Conservation (phyloP, 768 basidiomycete genomes). For the Plicaturopsis crispa region DNA sequence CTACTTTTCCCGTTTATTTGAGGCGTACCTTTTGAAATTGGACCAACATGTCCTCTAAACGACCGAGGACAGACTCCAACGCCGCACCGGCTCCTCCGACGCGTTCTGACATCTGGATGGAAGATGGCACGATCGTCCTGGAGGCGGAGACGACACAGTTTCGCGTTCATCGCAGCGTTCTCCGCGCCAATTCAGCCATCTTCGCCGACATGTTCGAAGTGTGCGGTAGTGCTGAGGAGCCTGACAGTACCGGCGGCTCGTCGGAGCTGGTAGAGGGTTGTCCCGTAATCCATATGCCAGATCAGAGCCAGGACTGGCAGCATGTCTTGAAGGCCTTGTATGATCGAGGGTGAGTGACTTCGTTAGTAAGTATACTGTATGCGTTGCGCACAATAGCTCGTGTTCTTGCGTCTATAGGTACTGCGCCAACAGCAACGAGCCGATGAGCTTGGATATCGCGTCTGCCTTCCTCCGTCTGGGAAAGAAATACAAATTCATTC, state of each 20-base stretch:
- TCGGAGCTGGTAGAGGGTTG: conserved; percentile 10
- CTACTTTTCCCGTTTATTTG: too few relatives aligned
- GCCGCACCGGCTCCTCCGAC: too few relatives aligned
- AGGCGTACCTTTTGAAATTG: too few relatives aligned
- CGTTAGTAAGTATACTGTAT: too few relatives aligned
- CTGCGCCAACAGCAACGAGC: too few relatives aligned
- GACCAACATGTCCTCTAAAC: too few relatives aligned
- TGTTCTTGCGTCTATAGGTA: too few relatives aligned
- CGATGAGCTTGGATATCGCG: conserved; percentile 7
- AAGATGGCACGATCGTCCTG: conserved; percentile 24
- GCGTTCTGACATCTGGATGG: conserved; percentile 15
- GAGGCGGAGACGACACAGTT: conserved; percentile 17
- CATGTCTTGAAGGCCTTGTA: conserved; percentile 12
- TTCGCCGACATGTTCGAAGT: conserved; percentile 22
- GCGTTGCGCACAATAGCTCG: too few relatives aligned
- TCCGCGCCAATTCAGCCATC: conserved; percentile 19
- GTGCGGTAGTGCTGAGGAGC: conserved; percentile 1
- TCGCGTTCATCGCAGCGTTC: conserved; percentile 21
- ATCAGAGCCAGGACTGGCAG: conserved; percentile 9
- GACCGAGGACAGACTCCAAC: too few relatives aligned
- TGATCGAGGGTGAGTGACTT: too few relatives aligned
- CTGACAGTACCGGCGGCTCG: background rate
- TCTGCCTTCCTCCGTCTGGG: conserved; percentile 10
- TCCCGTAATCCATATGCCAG: conserved; percentile 13
- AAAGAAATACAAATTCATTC: conserved; percentile 11